Conservation (phyloP, 495 filamentous ascomycete species). For the Neurospora sp. region DNA sequence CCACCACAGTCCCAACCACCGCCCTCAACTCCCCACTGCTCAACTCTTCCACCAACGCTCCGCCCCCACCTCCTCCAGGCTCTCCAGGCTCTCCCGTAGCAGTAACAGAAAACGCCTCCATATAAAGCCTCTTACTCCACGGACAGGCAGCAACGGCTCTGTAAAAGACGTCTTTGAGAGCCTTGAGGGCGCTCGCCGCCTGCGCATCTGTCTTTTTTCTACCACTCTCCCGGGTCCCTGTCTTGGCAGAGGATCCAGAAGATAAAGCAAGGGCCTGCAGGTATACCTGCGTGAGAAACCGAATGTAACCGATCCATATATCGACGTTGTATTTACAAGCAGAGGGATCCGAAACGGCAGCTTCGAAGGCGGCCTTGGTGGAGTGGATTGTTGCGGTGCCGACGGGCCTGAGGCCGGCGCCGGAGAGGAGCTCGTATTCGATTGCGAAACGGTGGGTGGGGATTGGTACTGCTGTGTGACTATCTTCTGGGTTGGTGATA, state of each 20-base stretch:
- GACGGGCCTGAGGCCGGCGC: neutral
- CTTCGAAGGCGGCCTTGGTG: slow-evolving; percentile 59
- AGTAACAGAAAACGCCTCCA: slow-evolving; percentile 43
- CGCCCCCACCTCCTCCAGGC: neutral
- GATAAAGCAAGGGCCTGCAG: neutral
- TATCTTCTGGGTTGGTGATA: slow-evolving; percentile 15
- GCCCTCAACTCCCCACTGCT: slow-evolving; percentile 44
- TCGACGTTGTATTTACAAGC: slow-evolving; percentile 30
- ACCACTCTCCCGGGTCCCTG: slow-evolving; percentile 11
- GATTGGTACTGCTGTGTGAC: slow-evolving; percentile 11
- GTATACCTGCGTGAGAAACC: slow-evolving; percentile 31
- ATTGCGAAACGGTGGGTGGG: slow-evolving; percentile 59
- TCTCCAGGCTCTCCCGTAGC: neutral
- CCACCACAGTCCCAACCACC: slow-evolving; percentile 26
- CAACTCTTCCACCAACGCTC: slow-evolving; percentile 15
- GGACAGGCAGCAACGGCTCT: slow-evolving; percentile 62
- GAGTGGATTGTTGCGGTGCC: slow-evolving; percentile 46
- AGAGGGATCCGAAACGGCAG: slow-evolving; percentile 38
- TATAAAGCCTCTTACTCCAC: slow-evolving; percentile 62
- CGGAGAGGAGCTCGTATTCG: slow-evolving; percentile 43
- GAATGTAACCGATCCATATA: slow-evolving; percentile 60
- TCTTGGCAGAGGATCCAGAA: neutral
- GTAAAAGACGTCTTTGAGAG: slow-evolving; percentile 44
- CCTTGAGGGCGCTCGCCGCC: neutral
- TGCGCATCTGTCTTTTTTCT: slow-evolving; percentile 10